Conservation (phyloP, 75 land plant genomes). For the Cupressus sempervirens region DNA sequence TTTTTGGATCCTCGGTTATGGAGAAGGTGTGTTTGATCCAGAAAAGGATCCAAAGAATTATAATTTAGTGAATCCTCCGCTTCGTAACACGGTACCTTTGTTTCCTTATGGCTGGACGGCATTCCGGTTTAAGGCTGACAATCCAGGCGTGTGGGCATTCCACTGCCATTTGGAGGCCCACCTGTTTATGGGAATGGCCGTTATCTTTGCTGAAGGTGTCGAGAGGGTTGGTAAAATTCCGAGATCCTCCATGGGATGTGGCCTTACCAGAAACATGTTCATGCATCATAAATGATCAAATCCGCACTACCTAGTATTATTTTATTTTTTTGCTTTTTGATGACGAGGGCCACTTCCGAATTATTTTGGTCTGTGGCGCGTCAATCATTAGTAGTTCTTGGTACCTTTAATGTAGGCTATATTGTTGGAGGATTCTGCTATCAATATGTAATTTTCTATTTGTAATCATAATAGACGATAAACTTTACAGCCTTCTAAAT, state of each 20-base stretch:
- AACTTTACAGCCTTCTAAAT: too few species aligned
- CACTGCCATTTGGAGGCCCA: constrained; percentile 92
- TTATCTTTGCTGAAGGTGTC: constrained; percentile 73
- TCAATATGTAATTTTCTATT: too few species aligned
- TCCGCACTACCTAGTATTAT: too few species aligned
- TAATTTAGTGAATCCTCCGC: constrained; percentile 70
- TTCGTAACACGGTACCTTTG: constrained; percentile 67
- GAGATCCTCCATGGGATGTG: constrained; percentile 54
- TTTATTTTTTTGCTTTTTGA: too few species aligned
- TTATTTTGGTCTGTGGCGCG: too few species aligned
- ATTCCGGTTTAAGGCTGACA: constrained; percentile 65
- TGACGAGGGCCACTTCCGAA: too few species aligned
- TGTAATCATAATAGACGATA: too few species aligned
- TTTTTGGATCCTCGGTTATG: constrained; percentile 85
- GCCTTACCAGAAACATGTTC: constrained; percentile 64
- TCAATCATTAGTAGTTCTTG: too few species aligned
- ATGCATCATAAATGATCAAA: neutral
- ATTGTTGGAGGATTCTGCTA: too few species aligned
- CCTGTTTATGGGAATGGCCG: constrained; percentile 91
- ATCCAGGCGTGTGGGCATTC: constrained; percentile 91
- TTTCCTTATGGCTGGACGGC: constrained; percentile 91
- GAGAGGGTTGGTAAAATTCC: constrained; percentile 38
- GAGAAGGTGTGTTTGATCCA: constrained; percentile 55
- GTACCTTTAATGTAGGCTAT: too few species aligned
- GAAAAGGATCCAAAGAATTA: constrained; percentile 28